Percentiles rank a stretch among this genome's conserved stretches.
Conservation (phyloP, 331 rosid species). For the Saraca asoca region DNA sequence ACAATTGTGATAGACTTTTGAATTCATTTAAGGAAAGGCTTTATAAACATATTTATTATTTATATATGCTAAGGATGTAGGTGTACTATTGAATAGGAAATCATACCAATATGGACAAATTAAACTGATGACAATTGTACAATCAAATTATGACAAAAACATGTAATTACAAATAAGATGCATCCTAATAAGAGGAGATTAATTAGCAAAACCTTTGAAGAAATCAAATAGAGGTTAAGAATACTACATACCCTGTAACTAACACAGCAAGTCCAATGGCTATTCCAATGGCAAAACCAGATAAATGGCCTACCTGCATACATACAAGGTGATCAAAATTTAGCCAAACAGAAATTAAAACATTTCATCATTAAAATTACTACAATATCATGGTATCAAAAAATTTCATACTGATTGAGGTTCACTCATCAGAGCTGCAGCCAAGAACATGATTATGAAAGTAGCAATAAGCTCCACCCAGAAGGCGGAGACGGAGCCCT, state of each 20-base stretch:
- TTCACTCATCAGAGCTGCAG: slow-evolving; percentile 61
- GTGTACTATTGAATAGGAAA: too few species aligned
- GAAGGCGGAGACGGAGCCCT: slow-evolving; percentile 65
- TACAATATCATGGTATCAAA: not conserved
- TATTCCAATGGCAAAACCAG: slow-evolving; percentile 79
- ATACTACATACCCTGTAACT: slow-evolving; percentile 60
- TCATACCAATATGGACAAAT: too few species aligned
- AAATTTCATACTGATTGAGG: slow-evolving; percentile 54
- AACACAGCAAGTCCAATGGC: slow-evolving; percentile 73
- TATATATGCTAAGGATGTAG: too few species aligned
- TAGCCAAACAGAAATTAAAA: too few species aligned
- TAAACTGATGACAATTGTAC: too few species aligned
- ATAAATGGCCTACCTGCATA: slow-evolving; percentile 65
- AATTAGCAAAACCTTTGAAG: not conserved
- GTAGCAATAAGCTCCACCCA: slow-evolving; percentile 77
- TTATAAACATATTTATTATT: too few species aligned
- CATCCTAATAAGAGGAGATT: not conserved
- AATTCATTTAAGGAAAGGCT: too few species aligned
- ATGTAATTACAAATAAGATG: too few species aligned
- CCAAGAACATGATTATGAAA: slow-evolving; percentile 72
- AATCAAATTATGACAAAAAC: too few species aligned
- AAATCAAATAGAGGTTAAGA: not conserved
- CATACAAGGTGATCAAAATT: slow-evolving; percentile 16
- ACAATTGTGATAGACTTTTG: too few species aligned
- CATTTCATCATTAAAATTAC: too few species aligned